Evolutionary conservation across 495 filamentous ascomycete species (phyloP).

Genomic region (Lophiostoma macrostomum): DNA sequence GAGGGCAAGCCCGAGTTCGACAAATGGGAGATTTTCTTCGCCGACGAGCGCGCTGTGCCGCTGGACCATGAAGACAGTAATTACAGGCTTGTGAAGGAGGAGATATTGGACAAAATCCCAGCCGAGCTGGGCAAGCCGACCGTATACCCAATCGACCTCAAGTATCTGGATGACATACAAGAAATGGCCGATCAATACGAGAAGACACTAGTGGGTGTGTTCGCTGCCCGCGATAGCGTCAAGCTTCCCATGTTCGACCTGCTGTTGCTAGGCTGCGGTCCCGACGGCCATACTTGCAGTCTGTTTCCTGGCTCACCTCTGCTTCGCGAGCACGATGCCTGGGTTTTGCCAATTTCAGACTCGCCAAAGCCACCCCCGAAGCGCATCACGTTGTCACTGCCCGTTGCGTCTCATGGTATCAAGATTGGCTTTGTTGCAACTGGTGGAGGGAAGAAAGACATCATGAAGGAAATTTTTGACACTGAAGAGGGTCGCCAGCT

Average conservation of each 20-base stretch:
- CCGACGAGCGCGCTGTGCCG: slow-evolving; percentile 92
- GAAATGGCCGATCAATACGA: slow-evolving; percentile 94
- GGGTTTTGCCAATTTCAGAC: slow-evolving; percentile 87
- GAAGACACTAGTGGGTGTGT: slow-evolving; percentile 69
- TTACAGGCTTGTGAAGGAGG: slow-evolving; percentile 79
- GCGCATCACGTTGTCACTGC: slow-evolving; percentile 87
- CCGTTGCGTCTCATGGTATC: slow-evolving; percentile 78
- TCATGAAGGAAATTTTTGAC: slow-evolving; percentile 88
- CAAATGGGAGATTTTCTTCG: slow-evolving; percentile 98
- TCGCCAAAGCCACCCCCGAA: slow-evolving; percentile 90
- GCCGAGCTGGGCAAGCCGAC: slow-evolving; percentile 58
- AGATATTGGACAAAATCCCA: slow-evolving; percentile 85
- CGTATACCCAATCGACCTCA: slow-evolving; percentile 73
- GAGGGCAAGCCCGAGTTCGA: slow-evolving; percentile 69
- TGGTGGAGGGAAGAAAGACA: slow-evolving; percentile 82
- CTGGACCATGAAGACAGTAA: slow-evolving; percentile 92
- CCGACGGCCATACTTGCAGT: slow-evolving; percentile 95
- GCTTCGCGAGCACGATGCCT: slow-evolving; percentile 82
- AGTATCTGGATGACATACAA: slow-evolving; percentile 74
- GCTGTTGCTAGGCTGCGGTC: slow-evolving; percentile 85
- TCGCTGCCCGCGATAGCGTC: slow-evolving; percentile 44
- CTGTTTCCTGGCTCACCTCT: slow-evolving; percentile 88
- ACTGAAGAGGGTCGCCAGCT: slow-evolving; percentile 68
- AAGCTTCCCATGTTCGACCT: slow-evolving; percentile 86
- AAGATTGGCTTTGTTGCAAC: slow-evolving; percentile 89